These are phyloP conservation scores for Colletotrichum neosansevieriae DNA, from an alignment of 2,329 filamentous ascomycete genomes.

Conservation along the genomic window DNA sequence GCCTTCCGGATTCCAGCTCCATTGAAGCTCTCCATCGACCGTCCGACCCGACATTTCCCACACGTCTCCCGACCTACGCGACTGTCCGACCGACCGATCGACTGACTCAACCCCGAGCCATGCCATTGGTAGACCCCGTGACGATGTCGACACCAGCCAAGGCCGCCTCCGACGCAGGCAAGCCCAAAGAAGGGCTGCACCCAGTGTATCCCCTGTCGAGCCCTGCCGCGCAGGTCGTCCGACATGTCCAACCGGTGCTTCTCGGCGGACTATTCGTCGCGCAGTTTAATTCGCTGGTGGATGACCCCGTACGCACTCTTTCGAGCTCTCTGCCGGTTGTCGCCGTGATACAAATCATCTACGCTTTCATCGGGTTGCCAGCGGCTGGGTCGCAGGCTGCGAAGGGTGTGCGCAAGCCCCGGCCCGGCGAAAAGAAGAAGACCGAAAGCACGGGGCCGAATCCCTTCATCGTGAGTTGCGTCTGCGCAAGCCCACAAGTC, in stretches of 20 bases:
- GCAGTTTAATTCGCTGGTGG: constrained; percentile 75
- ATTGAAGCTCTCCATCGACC: neutral
- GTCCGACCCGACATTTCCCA: constrained; percentile 12
- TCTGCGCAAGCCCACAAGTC: neutral
- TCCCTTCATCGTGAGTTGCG: constrained; percentile 58
- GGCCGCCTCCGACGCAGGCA: constrained; percentile 46
- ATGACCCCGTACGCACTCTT: constrained; percentile 76
- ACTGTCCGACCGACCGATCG: constrained; percentile 26
- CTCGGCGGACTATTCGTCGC: constrained; percentile 73
- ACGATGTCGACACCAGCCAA: constrained; percentile 53
- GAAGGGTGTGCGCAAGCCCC: constrained; percentile 61
- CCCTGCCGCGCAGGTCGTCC: constrained; percentile 61
- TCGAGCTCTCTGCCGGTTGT: constrained; percentile 71
- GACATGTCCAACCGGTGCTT: constrained; percentile 75
- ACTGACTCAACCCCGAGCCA: constrained; percentile 32
- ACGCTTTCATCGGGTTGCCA: constrained; percentile 73
- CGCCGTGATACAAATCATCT: constrained; percentile 72
- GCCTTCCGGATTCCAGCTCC: constrained; percentile 33
- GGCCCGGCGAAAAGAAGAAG: constrained; percentile 68
- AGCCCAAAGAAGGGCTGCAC: constrained; percentile 49
- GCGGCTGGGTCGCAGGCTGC: constrained; percentile 63
- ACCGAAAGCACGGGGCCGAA: constrained; percentile 57
- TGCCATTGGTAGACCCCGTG: constrained; percentile 51
- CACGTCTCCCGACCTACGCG: constrained; percentile 12
- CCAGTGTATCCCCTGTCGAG: constrained; percentile 54